Conservation (phyloP, 805 yeast genomes). For the Cyberlindnera mrakii region DNA sequence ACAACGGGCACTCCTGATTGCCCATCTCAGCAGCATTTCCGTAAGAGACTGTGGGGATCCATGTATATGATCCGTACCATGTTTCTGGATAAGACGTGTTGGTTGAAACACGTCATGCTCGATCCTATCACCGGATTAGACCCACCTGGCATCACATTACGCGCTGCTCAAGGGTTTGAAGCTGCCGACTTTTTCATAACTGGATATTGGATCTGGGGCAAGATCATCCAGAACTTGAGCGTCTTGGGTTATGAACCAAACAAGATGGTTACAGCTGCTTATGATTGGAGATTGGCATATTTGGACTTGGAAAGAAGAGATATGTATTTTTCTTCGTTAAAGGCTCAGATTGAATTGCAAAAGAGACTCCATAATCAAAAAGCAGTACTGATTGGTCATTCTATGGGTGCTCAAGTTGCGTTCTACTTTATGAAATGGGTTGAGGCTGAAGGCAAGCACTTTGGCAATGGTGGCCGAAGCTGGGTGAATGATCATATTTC, state of each 20-base stretch:
- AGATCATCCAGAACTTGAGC: conserved; percentile 87
- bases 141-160: conserved; percentile 70
- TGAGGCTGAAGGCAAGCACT: conserved; percentile 74
- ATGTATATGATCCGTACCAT: conserved; percentile 90
- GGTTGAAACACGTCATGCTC: conserved; percentile 87
- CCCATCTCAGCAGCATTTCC: conserved; percentile 76
- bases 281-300: conserved; percentile 94
- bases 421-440: conserved; percentile 94
- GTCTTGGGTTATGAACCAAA: conserved; percentile 92
- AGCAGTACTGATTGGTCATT: conserved; percentile 78
- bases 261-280: conserved; percentile 84
- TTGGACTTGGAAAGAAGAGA: conserved; percentile 85
- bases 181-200: conserved; percentile 95
- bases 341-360: conserved; percentile 62
- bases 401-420: conserved; percentile 93
- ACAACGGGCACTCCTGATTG: conserved; percentile 70
- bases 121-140: conserved; percentile 91
- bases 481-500: conserved; percentile 89
- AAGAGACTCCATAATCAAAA: conserved; percentile 52
- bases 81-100: conserved; percentile 87
- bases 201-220: conserved; percentile 99
- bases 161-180: conserved; percentile 95
- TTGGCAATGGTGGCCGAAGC: conserved; percentile 83
- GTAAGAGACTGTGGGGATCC: conserved; percentile 95
- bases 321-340: conserved; percentile 73